phyloP scores from a whole-genome alignment of 75 land plant species.

The Cupressus sempervirens region DNA sequence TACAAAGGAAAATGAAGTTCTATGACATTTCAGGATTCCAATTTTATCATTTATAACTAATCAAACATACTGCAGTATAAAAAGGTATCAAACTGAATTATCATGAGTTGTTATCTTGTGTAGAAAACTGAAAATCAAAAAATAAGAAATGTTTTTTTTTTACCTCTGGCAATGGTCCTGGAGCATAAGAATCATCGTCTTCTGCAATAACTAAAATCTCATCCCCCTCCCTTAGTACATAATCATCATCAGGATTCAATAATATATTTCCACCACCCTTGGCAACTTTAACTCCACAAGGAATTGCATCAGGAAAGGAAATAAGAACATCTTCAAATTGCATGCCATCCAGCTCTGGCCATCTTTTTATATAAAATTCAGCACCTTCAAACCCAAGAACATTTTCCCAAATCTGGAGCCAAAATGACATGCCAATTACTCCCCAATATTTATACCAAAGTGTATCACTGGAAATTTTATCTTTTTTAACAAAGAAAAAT shows the following conservation, averaged over 20 bases:
- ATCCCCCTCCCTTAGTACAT: constrained; percentile 60
- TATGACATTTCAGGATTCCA: background rate
- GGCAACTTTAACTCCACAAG: constrained; percentile 66
- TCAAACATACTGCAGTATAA: background rate
- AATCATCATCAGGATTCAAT: constrained; percentile 70
- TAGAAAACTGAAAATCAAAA: background rate
- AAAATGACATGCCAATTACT: background rate
- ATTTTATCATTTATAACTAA: background rate
- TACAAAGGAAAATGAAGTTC: background rate
- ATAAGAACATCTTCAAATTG: constrained; percentile 57
- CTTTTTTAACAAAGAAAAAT: background rate
- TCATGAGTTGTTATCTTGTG: background rate
- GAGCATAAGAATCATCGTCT: constrained; percentile 68
- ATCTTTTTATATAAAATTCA: constrained; percentile 68
- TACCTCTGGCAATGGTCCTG: constrained; percentile 46
- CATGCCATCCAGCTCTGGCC: constrained; percentile 66
- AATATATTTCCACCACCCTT: constrained; percentile 48
- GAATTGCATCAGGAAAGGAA: constrained; percentile 72
- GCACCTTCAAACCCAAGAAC: constrained; percentile 77
- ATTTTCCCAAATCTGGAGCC: constrained; percentile 60
- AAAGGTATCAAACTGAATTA: background rate
- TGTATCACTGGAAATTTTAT: background rate
- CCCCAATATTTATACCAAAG: background rate
- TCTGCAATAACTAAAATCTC: constrained; percentile 74
- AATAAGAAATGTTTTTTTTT: background rate